Conservation (phyloP, 768 basidiomycete genomes). For the Lactarius vividus region DNA sequence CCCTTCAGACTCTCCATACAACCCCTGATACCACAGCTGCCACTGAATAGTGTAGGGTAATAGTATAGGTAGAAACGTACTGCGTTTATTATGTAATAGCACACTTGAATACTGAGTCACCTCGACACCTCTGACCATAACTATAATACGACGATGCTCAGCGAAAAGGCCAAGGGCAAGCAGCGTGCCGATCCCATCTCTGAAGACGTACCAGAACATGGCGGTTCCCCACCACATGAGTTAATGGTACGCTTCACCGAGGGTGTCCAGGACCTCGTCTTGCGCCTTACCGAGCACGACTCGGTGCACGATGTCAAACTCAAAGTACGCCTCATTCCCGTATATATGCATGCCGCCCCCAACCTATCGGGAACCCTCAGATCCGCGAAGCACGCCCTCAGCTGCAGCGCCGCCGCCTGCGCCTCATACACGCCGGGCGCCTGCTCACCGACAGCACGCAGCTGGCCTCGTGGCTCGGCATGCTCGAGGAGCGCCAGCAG, state of each 20-base stretch:
- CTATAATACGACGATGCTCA: constrained; percentile 38
- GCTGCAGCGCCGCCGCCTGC: constrained; percentile 62
- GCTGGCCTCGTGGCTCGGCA: constrained; percentile 62
- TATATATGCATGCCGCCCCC: constrained; percentile 11
- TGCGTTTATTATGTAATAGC: neutral
- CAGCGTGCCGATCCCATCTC: constrained; percentile 57
- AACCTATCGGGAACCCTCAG: constrained; percentile 38
- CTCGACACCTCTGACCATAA: neutral
- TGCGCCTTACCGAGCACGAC: constrained; percentile 63
- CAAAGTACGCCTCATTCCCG: constrained; percentile 46
- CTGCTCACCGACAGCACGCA: constrained; percentile 77
- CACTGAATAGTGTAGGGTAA: neutral
- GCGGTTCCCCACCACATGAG: constrained; percentile 37
- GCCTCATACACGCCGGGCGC: constrained; percentile 88
- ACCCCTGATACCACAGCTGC: neutral
- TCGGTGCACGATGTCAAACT: constrained; percentile 74
- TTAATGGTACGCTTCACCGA: constrained; percentile 89
- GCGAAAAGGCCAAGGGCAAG: constrained; percentile 85
- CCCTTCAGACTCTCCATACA: neutral
- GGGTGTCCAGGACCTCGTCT: constrained; percentile 66
- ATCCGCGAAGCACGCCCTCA: constrained; percentile 67
- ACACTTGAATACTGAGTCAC: neutral
- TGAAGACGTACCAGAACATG: constrained; percentile 28
- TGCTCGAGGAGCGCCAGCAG: constrained; percentile 59
- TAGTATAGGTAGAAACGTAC: no score